Conservation (phyloP, 805 yeast species). For the Cyberlindnera meyerae region DNA sequence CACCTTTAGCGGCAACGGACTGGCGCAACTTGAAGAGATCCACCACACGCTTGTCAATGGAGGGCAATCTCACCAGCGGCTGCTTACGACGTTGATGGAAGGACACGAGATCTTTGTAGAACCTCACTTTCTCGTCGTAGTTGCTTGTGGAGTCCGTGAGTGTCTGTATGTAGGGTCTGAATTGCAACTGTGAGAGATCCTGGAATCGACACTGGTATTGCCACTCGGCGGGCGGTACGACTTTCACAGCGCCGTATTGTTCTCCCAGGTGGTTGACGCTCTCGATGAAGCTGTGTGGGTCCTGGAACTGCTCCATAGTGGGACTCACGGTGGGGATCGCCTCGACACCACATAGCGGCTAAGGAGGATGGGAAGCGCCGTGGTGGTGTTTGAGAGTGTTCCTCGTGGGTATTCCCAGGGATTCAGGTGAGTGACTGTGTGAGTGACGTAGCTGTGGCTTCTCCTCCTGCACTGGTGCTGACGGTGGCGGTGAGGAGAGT, state of each 20-base stretch:
- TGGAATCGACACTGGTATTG: conserved; percentile 26
- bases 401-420: no score
- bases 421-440: no score
- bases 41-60: conserved; percentile 59
- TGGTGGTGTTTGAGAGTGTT: no score
- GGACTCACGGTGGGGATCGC: conserved; percentile 26
- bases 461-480: no score
- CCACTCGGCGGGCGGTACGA: conserved; percentile 48
- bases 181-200: conserved; percentile 46
- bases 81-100: conserved; percentile 32
- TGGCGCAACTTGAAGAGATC: conserved; percentile 58
- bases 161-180: conserved; percentile 45
- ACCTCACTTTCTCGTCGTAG: conserved; percentile 38
- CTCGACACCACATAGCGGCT: not conserved
- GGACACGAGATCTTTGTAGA: conserved; percentile 41
- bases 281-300: conserved; percentile 53
- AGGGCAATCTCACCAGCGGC: conserved; percentile 48
- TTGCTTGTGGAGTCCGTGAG: conserved; percentile 39
- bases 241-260: conserved; percentile 59
- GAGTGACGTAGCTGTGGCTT: no score
- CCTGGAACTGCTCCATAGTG: conserved; percentile 44
- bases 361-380: not conserved
- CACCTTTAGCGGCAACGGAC: conserved; percentile 62
- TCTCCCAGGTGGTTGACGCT: conserved; percentile 40
- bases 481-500: no score